Conservation (phyloP, 768 basidiomycete species). For the Xerocomus spinulosus region DNA sequence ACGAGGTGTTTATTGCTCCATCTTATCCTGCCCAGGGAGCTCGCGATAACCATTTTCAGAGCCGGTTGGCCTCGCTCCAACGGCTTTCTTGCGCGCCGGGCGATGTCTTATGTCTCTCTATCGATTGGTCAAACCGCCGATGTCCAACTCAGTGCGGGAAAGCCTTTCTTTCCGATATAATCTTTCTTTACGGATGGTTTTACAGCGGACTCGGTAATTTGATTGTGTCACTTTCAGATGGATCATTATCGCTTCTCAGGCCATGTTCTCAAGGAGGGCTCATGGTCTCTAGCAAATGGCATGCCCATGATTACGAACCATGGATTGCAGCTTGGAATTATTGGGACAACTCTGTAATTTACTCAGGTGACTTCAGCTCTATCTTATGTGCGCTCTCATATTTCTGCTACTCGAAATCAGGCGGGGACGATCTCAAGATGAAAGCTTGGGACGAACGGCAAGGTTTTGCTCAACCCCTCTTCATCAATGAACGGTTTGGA, state of each 20-base stretch:
- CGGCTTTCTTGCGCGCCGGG: conserved; percentile 46
- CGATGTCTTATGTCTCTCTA: conserved; percentile 75
- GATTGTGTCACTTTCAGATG: conserved; percentile 80
- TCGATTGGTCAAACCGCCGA: conserved; percentile 87
- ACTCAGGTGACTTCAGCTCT: conserved; percentile 59
- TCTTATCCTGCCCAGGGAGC: neutral
- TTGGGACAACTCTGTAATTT: conserved; percentile 75
- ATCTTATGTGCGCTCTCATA: neutral
- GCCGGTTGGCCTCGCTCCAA: conserved; percentile 35
- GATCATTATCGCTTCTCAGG: conserved; percentile 58
- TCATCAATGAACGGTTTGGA: conserved; percentile 67
- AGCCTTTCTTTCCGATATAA: conserved; percentile 1
- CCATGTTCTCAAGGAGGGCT: conserved; percentile 45
- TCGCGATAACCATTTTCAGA: conserved; percentile 29
- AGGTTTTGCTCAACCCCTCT: conserved; percentile 53
- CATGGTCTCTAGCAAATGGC: conserved; percentile 56
- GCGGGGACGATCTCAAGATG: conserved; percentile 87
- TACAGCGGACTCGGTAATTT: conserved; percentile 52
- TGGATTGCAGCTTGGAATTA: conserved; percentile 93
- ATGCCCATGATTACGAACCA: conserved; percentile 89
- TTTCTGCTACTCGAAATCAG: conserved; percentile 35
- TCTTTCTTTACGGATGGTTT: neutral
- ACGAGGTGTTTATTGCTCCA: conserved; percentile 36
- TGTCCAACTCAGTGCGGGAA: conserved; percentile 40
- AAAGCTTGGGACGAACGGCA: conserved; percentile 89